Evolutionary conservation across 352 stramenopile species (phyloP), one percentile per base, ranked within the genome.

Genomic region (Globisporangium abappressorium): DNA sequence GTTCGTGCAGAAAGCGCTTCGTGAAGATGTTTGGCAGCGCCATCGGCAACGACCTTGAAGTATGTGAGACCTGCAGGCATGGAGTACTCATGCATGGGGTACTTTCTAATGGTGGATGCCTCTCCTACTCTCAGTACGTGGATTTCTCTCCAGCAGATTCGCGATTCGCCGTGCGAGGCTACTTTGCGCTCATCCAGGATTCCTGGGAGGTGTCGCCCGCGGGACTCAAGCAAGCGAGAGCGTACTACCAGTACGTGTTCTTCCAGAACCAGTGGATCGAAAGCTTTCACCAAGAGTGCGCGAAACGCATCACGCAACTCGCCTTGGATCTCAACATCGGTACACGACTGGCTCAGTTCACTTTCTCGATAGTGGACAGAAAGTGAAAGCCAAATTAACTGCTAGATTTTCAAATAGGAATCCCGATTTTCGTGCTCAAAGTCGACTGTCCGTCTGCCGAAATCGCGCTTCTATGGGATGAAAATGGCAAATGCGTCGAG

Each of bases 381-480:
- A 47, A 47, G 7, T 20, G 41, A n/a, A 47, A 47, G 7, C 15
- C 41, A 47, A 47, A n/a, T 14, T n/a, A 28, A 14, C 28, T 28
- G 41, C 2, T 46, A 8, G 2, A 26, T 14, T 30, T 24, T 14
- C 20, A 58, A 51, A 9, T 34, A 94, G 87, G 78, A 11, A 88
- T 93, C 41, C 84, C 82, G 14, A 87, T 94, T 43, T 90, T 92
- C 62, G 78, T 95, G 7, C 54, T 94, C 60, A 92, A 93, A 70
- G 57, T 95, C 20, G 54, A 70, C n/a, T 70, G 57, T 51, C 41
- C 69, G 26, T 36, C 34, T 2, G 43, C 75, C 11, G 70, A 87
- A 20, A 83, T 77, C 47, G 82, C 83, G 3, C 34, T 78, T 28
- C 69, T 69, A 33, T 60, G 61, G 49, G 66, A 64, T 56, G 73